Base-by-base conservation (phyloP, 2,329 filamentous ascomycete genomes). In the Calycina marina region DNA sequence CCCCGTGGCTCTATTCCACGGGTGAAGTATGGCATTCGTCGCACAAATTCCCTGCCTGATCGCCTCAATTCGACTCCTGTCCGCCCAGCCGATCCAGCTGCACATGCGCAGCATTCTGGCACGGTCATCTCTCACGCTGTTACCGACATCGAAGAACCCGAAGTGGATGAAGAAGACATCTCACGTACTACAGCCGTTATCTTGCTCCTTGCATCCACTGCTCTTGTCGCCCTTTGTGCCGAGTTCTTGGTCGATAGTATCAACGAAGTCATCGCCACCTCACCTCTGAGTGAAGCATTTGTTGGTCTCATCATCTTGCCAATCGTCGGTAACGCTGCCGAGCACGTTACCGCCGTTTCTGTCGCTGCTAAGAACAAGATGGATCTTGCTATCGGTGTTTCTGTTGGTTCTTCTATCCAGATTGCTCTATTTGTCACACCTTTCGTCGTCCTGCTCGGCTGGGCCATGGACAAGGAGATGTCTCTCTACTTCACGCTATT, bases 401-500 rank as follows among this genome's bases (percentile, higher is more conserved):
- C 76, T 4, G 66, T 82, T 5, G 77, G 77, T 35, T 75, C 68
- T 41, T 76, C 70, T 30, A 80, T 82, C 43, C 77, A 82, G 55
- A 80, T 82, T 51, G 60, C 76, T 10, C 60, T 82, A 5, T 77
- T 81, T 48, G 64, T 81, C 32, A 80, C 76, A 4, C 77, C 77
- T 0, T 58, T 81, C 12, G 65, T 80, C 18, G 76, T 82, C 18
- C 70, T 81, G 14, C 59, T 81, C 13, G 77, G 75, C n/a, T 82
- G 77, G 77, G 67, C 65, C 38, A 67, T 80, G 53, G 57, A 64
- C 39, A 68, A 67, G 38, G 63, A 74, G n/a, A 80, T 82, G 74
- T 69, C 77, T 16, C 65, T 92, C 18, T 85, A 88, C 60, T 92
- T 92, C 55, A 83, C 83, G 38, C 67, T 84, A 30, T 93, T 92